Percentiles rank a stretch among this genome's conserved stretches.
phyloP scores from a whole-genome alignment of 148 eudicot genomes.

The Rhododendron ferrugineum region DNA sequence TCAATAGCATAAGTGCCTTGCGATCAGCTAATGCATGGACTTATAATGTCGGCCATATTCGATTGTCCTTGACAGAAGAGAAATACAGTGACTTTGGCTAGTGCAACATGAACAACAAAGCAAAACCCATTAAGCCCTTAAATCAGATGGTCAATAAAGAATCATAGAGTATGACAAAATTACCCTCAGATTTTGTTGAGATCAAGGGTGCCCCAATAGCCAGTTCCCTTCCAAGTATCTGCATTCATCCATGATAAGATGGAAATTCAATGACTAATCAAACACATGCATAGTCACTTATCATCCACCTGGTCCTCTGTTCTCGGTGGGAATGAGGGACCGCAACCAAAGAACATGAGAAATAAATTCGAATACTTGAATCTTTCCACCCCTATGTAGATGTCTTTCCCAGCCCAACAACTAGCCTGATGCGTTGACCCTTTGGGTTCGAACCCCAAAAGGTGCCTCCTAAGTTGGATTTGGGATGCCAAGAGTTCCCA shows the following conservation, averaged over 20 bases:
- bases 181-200: conserved; percentile 41
- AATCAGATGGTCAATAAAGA: not conserved
- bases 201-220: conserved; percentile 18
- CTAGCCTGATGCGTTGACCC: not conserved
- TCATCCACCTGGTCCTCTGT: not conserved
- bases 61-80: not conserved
- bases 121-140: not conserved
- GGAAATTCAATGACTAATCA: conserved; percentile 15
- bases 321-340: not conserved
- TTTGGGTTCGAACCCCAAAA: not conserved
- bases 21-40: not conserved
- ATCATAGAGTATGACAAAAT: conserved; percentile 1
- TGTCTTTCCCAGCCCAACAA: not conserved
- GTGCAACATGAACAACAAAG: not conserved
- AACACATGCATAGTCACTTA: not conserved
- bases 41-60: not conserved
- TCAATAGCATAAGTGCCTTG: not conserved
- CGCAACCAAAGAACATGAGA: not conserved
- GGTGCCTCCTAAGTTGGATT: not conserved
- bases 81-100: not conserved
- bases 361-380: not conserved
- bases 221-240: conserved; percentile 47
- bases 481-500: not conserved
- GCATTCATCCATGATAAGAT: conserved; percentile 34
- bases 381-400: not conserved